phyloP scores from a whole-genome alignment of 352 stramenopile species.

The Phytophthora pluvialis region DNA sequence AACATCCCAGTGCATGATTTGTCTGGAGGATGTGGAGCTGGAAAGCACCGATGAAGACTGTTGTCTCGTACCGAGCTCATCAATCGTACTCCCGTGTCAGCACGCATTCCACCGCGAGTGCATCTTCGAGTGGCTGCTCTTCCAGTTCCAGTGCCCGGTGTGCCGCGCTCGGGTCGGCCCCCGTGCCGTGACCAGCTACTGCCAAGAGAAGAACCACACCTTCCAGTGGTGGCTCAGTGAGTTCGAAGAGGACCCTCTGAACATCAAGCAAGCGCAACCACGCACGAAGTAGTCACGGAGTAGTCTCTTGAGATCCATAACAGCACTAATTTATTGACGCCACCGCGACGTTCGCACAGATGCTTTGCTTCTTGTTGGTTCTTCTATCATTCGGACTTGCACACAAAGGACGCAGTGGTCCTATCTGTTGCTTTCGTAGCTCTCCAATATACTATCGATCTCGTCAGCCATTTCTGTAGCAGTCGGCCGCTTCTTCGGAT shows the following conservation, averaged over 20 bases:
- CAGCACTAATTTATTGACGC: conserved; percentile 23
- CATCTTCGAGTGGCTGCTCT: conserved; percentile 75
- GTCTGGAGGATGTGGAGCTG: conserved; percentile 47
- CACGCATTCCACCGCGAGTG: conserved; percentile 77
- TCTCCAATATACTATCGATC: conserved; percentile 60
- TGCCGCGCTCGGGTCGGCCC: conserved; percentile 57
- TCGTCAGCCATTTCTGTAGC: conserved; percentile 51
- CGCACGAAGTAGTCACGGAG: not conserved
- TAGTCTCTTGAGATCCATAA: not conserved
- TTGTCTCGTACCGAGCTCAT: conserved; percentile 2
- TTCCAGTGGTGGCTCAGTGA: conserved; percentile 31
- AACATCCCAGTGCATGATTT: conserved; percentile 48
- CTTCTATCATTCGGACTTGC: not conserved
- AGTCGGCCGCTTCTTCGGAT: conserved; percentile 57
- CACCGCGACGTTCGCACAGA: not conserved
- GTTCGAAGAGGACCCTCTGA: conserved; percentile 24
- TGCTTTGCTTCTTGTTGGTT: not conserved
- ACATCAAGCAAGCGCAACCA: not conserved
- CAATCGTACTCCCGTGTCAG: conserved; percentile 56
- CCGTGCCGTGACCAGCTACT: conserved; percentile 35
- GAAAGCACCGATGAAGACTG: conserved; percentile 9
- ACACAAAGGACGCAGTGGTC: not conserved
- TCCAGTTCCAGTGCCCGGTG: conserved; percentile 70
- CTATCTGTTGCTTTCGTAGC: conserved; percentile 35
- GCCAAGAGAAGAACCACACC: conserved; percentile 17